phyloP scores from a whole-genome alignment of 176 grass and related monocot species.

The Cenchrus fungigraminus region DNA sequence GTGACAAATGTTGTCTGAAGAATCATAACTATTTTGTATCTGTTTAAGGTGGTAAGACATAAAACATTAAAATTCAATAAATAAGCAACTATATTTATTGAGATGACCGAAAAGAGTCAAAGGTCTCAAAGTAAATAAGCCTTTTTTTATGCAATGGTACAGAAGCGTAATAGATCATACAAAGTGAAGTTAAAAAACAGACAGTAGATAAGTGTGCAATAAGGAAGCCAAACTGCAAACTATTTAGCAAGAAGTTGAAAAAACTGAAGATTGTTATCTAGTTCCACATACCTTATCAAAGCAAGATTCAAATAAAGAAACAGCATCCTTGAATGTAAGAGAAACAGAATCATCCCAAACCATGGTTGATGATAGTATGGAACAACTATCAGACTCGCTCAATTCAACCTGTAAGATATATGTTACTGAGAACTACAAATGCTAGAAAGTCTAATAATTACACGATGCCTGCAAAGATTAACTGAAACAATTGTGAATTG shows the following conservation, averaged over 20 bases:
- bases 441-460: slow-evolving; percentile 40
- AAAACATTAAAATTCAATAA: slow-evolving; percentile 5
- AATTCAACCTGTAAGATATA: slow-evolving; percentile 76
- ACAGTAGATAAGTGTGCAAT: slow-evolving; percentile 3
- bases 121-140: background rate
- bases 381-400: slow-evolving; percentile 69
- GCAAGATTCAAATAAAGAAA: slow-evolving; percentile 63
- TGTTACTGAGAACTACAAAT: slow-evolving; percentile 38
- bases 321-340: slow-evolving; percentile 68
- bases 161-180: background rate
- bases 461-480: slow-evolving; percentile 31
- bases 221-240: slow-evolving; percentile 4
- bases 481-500: slow-evolving; percentile 34
- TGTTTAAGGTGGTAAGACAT: slow-evolving; percentile 27
- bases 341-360: slow-evolving; percentile 82
- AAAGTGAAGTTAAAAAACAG: background rate
- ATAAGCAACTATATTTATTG: background rate
- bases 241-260: slow-evolving; percentile 32
- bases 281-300: slow-evolving; percentile 66
- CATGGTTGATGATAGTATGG: slow-evolving; percentile 75
- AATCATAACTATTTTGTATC: slow-evolving; percentile 56
- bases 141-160: background rate
- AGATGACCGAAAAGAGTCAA: background rate
- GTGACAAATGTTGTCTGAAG: slow-evolving; percentile 36
- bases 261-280: slow-evolving; percentile 15